Base-by-base conservation (phyloP, 306 rosid genomes). In the Cicer cuneatum region DNA sequence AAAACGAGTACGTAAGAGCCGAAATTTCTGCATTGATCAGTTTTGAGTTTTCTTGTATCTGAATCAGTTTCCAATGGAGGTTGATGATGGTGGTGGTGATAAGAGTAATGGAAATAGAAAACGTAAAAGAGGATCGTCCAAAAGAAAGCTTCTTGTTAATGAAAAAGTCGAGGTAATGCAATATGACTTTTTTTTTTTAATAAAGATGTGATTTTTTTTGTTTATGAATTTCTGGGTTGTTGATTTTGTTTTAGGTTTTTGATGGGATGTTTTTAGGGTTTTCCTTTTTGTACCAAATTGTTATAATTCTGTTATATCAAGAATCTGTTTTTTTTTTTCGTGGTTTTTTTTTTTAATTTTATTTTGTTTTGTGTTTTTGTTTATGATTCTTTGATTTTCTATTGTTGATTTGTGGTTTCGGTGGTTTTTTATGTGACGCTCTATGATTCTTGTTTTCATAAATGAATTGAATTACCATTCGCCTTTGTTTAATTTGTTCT, bases 91-190 rank as follows among this genome's bases (percentile, higher is more conserved):
- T 41, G 77, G 60, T 3, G 84, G 13, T 6, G 71, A 45, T 7
- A 68, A 54, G 47, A 12, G 24, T 35, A 4, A 0, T 6, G 48
- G 16, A 19, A 52, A 8, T 49, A 68, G 37, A 7, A 82, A 66
- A 38, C 66, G 79, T 5, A 78, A 48, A 59, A 67, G 79, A 81
- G 71, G 56, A 10, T 49, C 4, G 2, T 13, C 0, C 19, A 71
- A 47, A 7, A 74, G 6, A 49, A 82, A 75, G n/a, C 82, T 85
- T 62, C 16, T 29, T 16, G 52, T 85, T 24, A 47, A 82, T 35
- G 75, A 82, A 5, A 82, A 62, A 46, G 86, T 85, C 1, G 88
- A 85, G 88, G 88, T 85, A 85, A 78, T 57, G 74, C 4, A 18
- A 18, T 35, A 8, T 7, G 1, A 18, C 5, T 12, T 2, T 9